phyloP scores from a whole-genome alignment of 805 yeast species.

The Suhomyces prunicola region DNA sequence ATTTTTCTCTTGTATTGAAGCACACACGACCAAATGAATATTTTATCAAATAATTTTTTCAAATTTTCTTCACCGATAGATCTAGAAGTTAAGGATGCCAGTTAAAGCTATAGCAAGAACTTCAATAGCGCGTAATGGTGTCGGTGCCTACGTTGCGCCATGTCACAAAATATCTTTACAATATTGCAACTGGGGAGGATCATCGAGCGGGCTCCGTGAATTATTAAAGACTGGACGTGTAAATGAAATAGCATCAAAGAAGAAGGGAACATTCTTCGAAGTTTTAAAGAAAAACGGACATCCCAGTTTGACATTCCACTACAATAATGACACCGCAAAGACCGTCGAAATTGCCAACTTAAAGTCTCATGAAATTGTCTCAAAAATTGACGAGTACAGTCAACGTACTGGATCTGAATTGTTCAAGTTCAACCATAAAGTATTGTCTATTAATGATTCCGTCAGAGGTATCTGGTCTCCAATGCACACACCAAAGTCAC shows the following conservation, averaged over 20 bases:
- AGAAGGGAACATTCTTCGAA: conserved; percentile 71
- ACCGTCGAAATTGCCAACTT: conserved; percentile 77
- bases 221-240: conserved; percentile 51
- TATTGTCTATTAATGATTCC: conserved; percentile 72
- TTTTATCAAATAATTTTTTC: conserved; percentile 5
- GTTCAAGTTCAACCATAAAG: conserved; percentile 66
- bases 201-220: conserved; percentile 80
- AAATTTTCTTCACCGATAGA: background rate
- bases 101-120: conserved; percentile 58
- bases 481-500: conserved; percentile 58
- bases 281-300: conserved; percentile 74
- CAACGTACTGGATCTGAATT: conserved; percentile 69
- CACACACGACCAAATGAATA: conserved; percentile 2
- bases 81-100: conserved; percentile 34
- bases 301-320: conserved; percentile 55
- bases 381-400: conserved; percentile 60
- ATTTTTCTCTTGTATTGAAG: background rate
- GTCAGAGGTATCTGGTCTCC: conserved; percentile 99
- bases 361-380: conserved; percentile 56
- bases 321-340: conserved; percentile 26
- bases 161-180: conserved; percentile 74
- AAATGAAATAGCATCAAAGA: conserved; percentile 53
- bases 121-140: conserved; percentile 69
- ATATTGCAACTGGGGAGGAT: conserved; percentile 95
- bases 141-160: conserved; percentile 69